Conservation (phyloP, 768 basidiomycete species). For the Russula sp. region DNA sequence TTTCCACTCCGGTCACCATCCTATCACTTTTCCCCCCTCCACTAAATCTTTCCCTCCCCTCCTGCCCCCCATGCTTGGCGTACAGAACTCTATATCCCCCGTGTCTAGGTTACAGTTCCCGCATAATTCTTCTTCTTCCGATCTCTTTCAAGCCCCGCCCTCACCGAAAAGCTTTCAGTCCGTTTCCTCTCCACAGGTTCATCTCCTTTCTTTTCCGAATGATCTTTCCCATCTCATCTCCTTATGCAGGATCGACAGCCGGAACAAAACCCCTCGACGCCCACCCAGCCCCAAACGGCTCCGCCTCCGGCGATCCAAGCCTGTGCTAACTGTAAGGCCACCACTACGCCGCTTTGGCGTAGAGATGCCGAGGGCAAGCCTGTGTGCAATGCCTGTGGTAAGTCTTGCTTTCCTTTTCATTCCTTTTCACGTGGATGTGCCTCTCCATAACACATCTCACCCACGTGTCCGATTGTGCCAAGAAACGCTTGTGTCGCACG, state of each 20-base stretch:
- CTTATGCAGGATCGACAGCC: conserved; percentile 25
- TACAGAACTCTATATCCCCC: conserved; percentile 27
- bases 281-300: conserved; percentile 22
- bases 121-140: conserved; percentile 25
- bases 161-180: conserved; percentile 25
- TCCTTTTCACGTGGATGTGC: conserved; percentile 36
- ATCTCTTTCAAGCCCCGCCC: conserved; percentile 27
- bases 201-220: conserved; percentile 14
- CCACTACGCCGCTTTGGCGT: conserved; percentile 80
- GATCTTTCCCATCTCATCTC: conserved; percentile 22
- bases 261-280: conserved; percentile 16
- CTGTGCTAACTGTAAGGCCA: conserved; percentile 76
- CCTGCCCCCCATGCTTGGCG: conserved; percentile 22
- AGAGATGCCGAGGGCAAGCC: conserved; percentile 77
- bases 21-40: neutral
- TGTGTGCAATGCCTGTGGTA: conserved; percentile 89
- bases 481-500: conserved; percentile 32
- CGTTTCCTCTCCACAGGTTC: conserved; percentile 23
- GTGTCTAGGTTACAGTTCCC: conserved; percentile 28
- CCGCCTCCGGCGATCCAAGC: conserved; percentile 19
- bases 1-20: conserved; percentile 24
- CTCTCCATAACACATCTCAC: conserved; percentile 32
- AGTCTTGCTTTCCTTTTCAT: conserved; percentile 44
- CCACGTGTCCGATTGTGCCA: conserved; percentile 42
- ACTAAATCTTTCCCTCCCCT: conserved; percentile 8